Evolutionary conservation across 768 basidiomycete genomes (phyloP).

Genomic region (Mycena maculata): DNA sequence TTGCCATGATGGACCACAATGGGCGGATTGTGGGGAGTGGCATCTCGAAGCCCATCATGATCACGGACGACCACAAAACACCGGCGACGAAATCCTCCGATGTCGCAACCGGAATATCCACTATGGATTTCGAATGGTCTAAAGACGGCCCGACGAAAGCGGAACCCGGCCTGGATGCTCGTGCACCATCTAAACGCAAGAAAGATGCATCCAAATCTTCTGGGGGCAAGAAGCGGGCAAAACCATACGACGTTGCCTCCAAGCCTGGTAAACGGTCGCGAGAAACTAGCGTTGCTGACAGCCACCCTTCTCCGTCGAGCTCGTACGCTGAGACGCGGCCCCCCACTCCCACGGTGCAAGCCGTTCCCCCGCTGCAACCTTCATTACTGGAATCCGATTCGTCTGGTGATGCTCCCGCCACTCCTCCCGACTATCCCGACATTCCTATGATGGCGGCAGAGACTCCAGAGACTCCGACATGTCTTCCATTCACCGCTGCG

Average conservation of each 20-base stretch:
- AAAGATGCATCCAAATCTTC: conserved; percentile 50
- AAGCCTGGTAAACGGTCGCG: conserved; percentile 60
- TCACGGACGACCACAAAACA: conserved; percentile 98
- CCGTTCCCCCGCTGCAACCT: conserved; percentile 48
- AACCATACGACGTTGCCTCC: conserved; percentile 71
- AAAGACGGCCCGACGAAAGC: conserved; percentile 39
- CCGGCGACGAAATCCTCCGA: conserved; percentile 44
- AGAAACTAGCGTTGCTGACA: conserved; percentile 60
- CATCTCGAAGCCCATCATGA: conserved; percentile 92
- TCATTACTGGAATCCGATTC: conserved; percentile 57
- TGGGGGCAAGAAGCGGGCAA: conserved; percentile 68
- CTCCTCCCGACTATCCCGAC: conserved; percentile 57
- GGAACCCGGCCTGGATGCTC: conserved; percentile 45
- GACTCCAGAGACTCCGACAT: conserved; percentile 37
- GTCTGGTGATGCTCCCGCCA: conserved; percentile 59
- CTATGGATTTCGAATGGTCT: conserved; percentile 64
- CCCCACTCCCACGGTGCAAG: conserved; percentile 44
- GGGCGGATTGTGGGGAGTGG: conserved; percentile 88
- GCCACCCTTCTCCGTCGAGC: conserved; percentile 42
- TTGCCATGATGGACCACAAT: conserved; percentile 82
- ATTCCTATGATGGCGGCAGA: conserved; percentile 51
- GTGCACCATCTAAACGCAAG: conserved; percentile 53
- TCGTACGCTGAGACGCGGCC: conserved; percentile 31
- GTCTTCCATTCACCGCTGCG: conserved; percentile 33
- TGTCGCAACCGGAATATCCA: conserved; percentile 46